Conservation (phyloP, 768 basidiomycete genomes). For the Erythrobasidium yunnanense region DNA sequence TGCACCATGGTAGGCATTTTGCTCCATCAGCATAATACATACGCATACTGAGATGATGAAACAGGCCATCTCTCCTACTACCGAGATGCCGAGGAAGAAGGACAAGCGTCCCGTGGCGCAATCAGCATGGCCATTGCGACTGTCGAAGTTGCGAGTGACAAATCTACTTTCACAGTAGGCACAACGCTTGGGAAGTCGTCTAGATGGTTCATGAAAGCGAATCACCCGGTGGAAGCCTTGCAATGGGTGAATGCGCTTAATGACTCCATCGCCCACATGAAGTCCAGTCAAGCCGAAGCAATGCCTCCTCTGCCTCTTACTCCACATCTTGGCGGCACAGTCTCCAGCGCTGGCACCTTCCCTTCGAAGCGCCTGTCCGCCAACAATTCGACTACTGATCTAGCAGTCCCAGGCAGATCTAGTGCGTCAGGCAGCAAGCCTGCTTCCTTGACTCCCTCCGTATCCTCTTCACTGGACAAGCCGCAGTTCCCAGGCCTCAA, state of each 20-base stretch:
- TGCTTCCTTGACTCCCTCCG: too few relatives aligned
- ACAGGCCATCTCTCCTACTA: constrained; percentile 49
- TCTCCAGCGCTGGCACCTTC: too few relatives aligned
- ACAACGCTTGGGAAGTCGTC: constrained; percentile 40
- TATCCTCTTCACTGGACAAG: too few relatives aligned
- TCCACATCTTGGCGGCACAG: too few relatives aligned
- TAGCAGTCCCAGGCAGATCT: constrained; percentile 8
- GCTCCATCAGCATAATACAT: not conserved
- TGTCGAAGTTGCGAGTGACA: constrained; percentile 49
- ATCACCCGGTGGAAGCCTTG: constrained; percentile 70
- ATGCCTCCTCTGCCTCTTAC: too few relatives aligned
- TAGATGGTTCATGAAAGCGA: constrained; percentile 38
- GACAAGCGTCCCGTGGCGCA: constrained; percentile 68
- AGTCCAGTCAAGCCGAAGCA: not conserved
- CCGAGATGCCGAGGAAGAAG: constrained; percentile 80
- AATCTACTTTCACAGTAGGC: constrained; percentile 72
- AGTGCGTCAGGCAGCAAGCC: too few relatives aligned
- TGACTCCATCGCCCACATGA: constrained; percentile 63
- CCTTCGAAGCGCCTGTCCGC: too few relatives aligned
- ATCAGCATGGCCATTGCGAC: constrained; percentile 74
- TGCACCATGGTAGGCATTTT: constrained; percentile 51
- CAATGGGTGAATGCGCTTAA: constrained; percentile 72
- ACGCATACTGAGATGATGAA: not conserved
- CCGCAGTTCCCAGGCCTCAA: constrained; percentile 12
- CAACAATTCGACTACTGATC: constrained; percentile 2